phyloP scores from a whole-genome alignment of 306 rosid genomes.

The Glycine soja region DNA sequence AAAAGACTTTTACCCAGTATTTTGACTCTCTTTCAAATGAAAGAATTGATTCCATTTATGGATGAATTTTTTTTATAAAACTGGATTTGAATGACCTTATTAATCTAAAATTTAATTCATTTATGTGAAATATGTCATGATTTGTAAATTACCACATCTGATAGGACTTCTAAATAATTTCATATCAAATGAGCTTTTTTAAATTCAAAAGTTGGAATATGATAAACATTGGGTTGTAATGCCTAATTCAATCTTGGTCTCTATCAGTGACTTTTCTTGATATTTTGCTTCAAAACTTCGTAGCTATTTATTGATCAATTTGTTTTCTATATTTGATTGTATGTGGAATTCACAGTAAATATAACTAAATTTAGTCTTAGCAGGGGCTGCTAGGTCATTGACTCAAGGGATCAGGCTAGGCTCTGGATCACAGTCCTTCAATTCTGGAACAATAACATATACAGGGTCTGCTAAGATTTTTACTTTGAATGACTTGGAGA shows the following conservation, averaged over 20 bases:
- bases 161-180: neutral
- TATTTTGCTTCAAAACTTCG: neutral
- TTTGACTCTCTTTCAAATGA: neutral
- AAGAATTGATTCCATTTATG: constrained; percentile 8
- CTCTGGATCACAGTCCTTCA: constrained; percentile 59
- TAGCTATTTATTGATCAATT: neutral
- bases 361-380: constrained; percentile 35
- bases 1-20: neutral
- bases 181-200: neutral
- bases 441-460: constrained; percentile 66
- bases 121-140: constrained; percentile 25
- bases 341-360: constrained; percentile 20
- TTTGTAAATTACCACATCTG: neutral
- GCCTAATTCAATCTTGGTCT: constrained; percentile 3
- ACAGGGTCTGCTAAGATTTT: constrained; percentile 82
- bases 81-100: constrained; percentile 13
- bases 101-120: constrained; percentile 9
- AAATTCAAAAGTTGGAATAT: neutral
- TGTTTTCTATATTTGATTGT: neutral
- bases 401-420: constrained; percentile 50
- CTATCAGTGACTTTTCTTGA: constrained; percentile 21
- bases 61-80: neutral
- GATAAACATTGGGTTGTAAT: neutral
- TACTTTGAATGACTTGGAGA: constrained; percentile 74
- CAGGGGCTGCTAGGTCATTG: constrained; percentile 56